These are phyloP conservation scores for Cladosporium oxysporum DNA, from an alignment of 2,329 filamentous ascomycete species.

Conservation along the genomic window DNA sequence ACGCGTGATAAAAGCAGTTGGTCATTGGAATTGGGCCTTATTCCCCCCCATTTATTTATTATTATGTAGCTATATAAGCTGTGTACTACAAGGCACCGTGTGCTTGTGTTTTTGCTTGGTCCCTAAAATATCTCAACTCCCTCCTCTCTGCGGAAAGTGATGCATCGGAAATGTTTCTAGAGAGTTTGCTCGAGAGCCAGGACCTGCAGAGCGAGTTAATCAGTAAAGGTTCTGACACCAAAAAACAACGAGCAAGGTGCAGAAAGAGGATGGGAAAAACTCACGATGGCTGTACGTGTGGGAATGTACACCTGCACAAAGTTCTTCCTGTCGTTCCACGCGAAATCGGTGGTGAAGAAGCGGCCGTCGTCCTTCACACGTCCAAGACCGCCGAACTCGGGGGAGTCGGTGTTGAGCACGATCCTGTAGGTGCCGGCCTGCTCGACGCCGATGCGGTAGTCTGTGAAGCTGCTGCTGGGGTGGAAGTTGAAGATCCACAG, in stretches of 20 bases:
- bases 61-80: constrained; percentile 9
- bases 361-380: constrained; percentile 77
- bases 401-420: constrained; percentile 77
- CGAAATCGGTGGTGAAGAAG: constrained; percentile 88
- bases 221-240: no score
- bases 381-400: constrained; percentile 75
- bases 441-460: constrained; percentile 90
- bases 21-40: neutral
- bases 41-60: neutral
- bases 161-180: neutral
- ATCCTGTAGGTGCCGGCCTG: constrained; percentile 81
- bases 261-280: no score
- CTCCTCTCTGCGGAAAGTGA: neutral
- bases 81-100: neutral
- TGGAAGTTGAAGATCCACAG: constrained; percentile 98
- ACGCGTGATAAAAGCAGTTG: neutral
- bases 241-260: no score
- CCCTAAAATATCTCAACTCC: neutral
- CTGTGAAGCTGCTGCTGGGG: constrained; percentile 77
- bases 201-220: neutral
- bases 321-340: constrained; percentile 88
- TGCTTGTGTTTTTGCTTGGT: neutral
- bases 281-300: constrained; percentile 76
- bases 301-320: constrained; percentile 92
- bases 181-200: constrained; percentile 18